Evolutionary conservation across 306 rosid species (phyloP).

Genomic region (Cucurbita maxima): DNA sequence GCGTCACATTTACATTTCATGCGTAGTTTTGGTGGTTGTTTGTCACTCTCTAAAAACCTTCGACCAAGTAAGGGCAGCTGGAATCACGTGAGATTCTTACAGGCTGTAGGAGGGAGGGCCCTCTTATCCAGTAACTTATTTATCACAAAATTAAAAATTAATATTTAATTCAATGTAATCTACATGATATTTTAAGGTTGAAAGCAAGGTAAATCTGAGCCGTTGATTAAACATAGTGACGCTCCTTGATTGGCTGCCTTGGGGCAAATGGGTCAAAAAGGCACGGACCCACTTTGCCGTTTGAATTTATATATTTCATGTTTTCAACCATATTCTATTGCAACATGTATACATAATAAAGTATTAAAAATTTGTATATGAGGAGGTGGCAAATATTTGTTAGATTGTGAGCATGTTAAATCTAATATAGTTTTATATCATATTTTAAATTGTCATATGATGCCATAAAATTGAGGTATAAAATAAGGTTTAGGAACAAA

Average conservation of each 20-base stretch:
- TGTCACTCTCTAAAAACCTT: not conserved
- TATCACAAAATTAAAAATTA: not conserved
- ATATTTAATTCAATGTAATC: not conserved
- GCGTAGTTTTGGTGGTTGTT: not conserved
- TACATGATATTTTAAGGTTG: not conserved
- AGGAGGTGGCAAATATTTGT: no score
- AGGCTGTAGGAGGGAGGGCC: constrained; percentile 82
- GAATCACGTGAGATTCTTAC: constrained; percentile 88
- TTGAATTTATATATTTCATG: no score
- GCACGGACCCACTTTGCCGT: constrained; percentile 25
- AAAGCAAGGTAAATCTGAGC: not conserved
- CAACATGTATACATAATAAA: not conserved
- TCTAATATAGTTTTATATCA: no score
- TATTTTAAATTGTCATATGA: not conserved
- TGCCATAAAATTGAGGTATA: not conserved
- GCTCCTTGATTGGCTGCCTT: not conserved
- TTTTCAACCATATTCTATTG: no score
- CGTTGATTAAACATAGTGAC: constrained; percentile 3
- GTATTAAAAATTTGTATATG: not conserved
- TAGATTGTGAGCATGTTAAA: not conserved
- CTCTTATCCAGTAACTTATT: not conserved
- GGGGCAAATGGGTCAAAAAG: constrained; percentile 29
- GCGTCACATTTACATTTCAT: not conserved
- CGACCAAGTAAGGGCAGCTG: constrained; percentile 6
- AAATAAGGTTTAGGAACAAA: no score